These are phyloP conservation scores for Pseudogymnoascus sp. DNA, from an alignment of 2,329 filamentous ascomycete genomes.

Conservation along the genomic window DNA sequence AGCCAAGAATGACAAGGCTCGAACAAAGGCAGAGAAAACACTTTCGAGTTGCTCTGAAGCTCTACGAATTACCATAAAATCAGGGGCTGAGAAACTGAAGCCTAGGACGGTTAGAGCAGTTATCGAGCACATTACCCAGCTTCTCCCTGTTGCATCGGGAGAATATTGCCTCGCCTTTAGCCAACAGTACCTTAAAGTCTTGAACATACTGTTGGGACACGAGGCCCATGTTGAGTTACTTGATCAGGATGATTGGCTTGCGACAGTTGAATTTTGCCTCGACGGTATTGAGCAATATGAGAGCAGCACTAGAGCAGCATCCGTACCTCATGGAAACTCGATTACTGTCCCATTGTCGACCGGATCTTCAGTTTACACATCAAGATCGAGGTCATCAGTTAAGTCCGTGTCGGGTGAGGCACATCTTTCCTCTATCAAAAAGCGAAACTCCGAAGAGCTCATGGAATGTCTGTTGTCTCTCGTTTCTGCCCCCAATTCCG, in stretches of 20 bases:
- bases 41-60: constrained; percentile 64
- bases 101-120: constrained; percentile 72
- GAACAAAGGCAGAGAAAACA: constrained; percentile 44
- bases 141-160: constrained; percentile 55
- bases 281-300: constrained; percentile 50
- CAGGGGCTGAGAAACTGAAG: constrained; percentile 61
- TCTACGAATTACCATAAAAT: constrained; percentile 63
- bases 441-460: constrained; percentile 43
- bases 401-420: constrained; percentile 27
- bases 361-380: constrained; percentile 15
- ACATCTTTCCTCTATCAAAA: constrained; percentile 20
- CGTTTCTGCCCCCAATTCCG: constrained; percentile 59
- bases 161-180: constrained; percentile 62
- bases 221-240: constrained; percentile 76
- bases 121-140: constrained; percentile 74
- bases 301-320: constrained; percentile 15
- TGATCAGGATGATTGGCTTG: constrained; percentile 40
- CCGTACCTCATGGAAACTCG: constrained; percentile 15
- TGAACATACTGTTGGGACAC: constrained; percentile 63
- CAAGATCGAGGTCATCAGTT: constrained; percentile 19
- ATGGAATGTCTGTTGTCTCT: constrained; percentile 61
- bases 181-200: constrained; percentile 69
- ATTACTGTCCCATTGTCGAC: constrained; percentile 16
- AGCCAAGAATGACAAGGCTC: constrained; percentile 44
- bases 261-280: constrained; percentile 49